These are phyloP conservation scores for Eremothecium gossypii DNA, from an alignment of 1,139 yeast genomes.

Conservation along the genomic window DNA sequence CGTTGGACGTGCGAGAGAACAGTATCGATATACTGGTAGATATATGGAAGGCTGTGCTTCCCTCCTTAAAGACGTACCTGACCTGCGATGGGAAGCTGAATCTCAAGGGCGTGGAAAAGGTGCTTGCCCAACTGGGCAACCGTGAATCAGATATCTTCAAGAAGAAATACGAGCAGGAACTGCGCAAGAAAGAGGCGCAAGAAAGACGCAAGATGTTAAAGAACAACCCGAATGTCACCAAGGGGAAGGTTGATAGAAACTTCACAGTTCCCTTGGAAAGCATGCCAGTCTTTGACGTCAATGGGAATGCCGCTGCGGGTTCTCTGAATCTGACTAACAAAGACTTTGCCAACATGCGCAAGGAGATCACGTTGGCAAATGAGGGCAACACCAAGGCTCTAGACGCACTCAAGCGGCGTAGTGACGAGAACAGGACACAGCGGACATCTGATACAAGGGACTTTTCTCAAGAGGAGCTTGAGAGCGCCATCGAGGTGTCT, in stretches of 20 bases:
- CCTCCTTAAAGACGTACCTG: constrained; percentile 61
- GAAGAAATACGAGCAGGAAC: constrained; percentile 57
- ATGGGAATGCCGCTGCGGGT: constrained; percentile 49
- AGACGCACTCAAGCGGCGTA: constrained; percentile 43
- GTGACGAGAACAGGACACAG: constrained; percentile 24
- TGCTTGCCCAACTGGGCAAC: constrained; percentile 55
- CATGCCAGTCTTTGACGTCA: constrained; percentile 66
- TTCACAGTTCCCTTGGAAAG: constrained; percentile 63
- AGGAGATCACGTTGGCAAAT: constrained; percentile 63
- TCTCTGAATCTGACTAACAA: constrained; percentile 63
- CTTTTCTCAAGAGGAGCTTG: constrained; percentile 23
- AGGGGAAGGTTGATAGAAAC: constrained; percentile 61
- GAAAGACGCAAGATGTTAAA: constrained; percentile 48
- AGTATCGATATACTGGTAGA: constrained; percentile 75
- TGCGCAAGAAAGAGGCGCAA: constrained; percentile 51
- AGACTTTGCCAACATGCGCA: constrained; percentile 62
- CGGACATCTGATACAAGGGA: constrained; percentile 11
- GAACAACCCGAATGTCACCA: constrained; percentile 38
- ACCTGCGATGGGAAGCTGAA: constrained; percentile 85
- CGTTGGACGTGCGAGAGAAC: constrained; percentile 88
- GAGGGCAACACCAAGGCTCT: constrained; percentile 69
- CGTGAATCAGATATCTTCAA: constrained; percentile 79
- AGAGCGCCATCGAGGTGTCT: constrained; percentile 29
- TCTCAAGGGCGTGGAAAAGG: constrained; percentile 62
- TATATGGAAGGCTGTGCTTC: constrained; percentile 73